These are phyloP conservation scores for Penicillium lividum DNA, from an alignment of 495 filamentous ascomycete species.

Conservation along the genomic window DNA sequence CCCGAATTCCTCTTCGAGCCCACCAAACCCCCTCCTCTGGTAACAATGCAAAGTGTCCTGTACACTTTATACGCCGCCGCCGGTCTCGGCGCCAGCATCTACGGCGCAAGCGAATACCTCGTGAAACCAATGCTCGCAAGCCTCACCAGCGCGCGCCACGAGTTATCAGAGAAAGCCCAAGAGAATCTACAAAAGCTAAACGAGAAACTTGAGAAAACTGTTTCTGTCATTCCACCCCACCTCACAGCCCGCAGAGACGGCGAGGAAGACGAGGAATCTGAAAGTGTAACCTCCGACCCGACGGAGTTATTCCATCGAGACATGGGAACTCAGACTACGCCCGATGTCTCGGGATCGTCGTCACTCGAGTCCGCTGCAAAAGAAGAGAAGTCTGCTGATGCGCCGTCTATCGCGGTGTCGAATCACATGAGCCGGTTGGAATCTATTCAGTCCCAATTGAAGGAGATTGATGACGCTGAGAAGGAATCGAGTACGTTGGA, in stretches of 20 bases:
- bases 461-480: constrained; percentile 51
- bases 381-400: constrained; percentile 17
- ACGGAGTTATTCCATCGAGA: constrained; percentile 92
- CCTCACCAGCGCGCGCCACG: constrained; percentile 76
- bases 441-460: constrained; percentile 53
- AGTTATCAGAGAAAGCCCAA: constrained; percentile 67
- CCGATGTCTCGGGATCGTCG: constrained; percentile 35
- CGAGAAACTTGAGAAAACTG: constrained; percentile 66
- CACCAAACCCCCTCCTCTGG: constrained; percentile 70
- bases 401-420: constrained; percentile 31
- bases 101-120: constrained; percentile 78
- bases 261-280: constrained; percentile 33
- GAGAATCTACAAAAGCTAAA: constrained; percentile 69
- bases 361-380: background rate
- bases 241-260: constrained; percentile 27
- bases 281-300: constrained; percentile 60
- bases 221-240: constrained; percentile 61
- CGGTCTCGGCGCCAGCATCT: constrained; percentile 68
- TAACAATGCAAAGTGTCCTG: constrained; percentile 72
- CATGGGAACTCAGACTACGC: constrained; percentile 81
- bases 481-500: constrained; percentile 46
- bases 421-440: constrained; percentile 45
- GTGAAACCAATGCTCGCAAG: constrained; percentile 78
- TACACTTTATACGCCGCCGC: constrained; percentile 77
- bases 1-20: constrained; percentile 81